Evolutionary conservation across 108 stramenopile genomes (phyloP).

Genomic region (Cyclostephanos invisitatus): DNA sequence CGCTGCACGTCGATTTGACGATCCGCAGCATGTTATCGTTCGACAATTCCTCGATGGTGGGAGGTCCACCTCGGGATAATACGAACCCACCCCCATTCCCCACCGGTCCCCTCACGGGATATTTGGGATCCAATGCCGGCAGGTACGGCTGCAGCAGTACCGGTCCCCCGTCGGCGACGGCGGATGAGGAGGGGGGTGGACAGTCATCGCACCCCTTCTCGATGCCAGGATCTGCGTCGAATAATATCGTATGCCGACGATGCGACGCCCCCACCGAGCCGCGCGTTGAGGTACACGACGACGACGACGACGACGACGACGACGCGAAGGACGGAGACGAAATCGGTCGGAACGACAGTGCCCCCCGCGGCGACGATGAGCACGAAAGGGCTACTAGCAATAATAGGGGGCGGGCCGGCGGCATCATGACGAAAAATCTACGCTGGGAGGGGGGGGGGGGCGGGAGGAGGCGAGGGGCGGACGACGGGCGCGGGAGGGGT

Average conservation of each 20-base stretch:
- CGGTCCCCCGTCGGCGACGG: background rate
- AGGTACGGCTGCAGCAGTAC: slow-evolving; percentile 58
- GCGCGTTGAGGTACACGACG: too few species aligned
- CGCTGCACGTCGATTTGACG: slow-evolving; percentile 64
- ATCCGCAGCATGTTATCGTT: slow-evolving; percentile 85
- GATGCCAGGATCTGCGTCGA: background rate
- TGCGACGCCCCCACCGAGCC: background rate
- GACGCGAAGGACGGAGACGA: too few species aligned
- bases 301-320: too few species aligned
- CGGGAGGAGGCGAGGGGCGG: too few species aligned
- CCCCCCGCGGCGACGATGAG: too few species aligned
- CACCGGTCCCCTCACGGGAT: slow-evolving; percentile 56
- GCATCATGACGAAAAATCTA: too few species aligned
- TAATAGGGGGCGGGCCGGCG: too few species aligned
- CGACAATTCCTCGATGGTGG: slow-evolving; percentile 68
- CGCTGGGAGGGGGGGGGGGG: too few species aligned
- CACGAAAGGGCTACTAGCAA: too few species aligned
- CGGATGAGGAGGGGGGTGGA: background rate
- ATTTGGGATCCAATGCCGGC: slow-evolving; percentile 70
- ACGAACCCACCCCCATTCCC: slow-evolving; percentile 65
- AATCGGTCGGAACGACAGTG: too few species aligned
- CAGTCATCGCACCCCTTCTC: background rate
- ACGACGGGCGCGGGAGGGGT: too few species aligned
- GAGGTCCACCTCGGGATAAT: slow-evolving; percentile 65
- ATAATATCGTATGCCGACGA: background rate